These are phyloP conservation scores for Komagataella pseudopastoris DNA, from an alignment of 805 yeast species.

Conservation along the genomic window DNA sequence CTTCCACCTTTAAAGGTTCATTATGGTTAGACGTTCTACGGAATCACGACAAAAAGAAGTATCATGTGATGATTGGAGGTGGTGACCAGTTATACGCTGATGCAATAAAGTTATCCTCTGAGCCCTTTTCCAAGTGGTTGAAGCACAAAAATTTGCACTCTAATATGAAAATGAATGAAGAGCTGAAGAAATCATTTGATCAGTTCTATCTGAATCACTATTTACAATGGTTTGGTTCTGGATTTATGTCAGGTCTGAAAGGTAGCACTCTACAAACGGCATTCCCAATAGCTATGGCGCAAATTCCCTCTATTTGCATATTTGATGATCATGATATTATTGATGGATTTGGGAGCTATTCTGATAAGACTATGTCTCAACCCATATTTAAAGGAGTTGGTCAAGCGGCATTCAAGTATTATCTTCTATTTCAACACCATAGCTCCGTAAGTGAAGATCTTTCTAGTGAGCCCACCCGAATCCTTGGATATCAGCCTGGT, in stretches of 20 bases:
- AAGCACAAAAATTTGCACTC: constrained; percentile 34
- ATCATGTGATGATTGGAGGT: constrained; percentile 95
- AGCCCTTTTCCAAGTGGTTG: constrained; percentile 50
- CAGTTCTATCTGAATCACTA: constrained; percentile 63
- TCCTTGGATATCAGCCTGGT: constrained; percentile 42
- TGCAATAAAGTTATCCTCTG: constrained; percentile 48
- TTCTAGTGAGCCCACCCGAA: constrained; percentile 43
- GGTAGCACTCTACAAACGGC: constrained; percentile 56
- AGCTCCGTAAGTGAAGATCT: constrained; percentile 31
- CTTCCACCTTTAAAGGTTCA: constrained; percentile 54
- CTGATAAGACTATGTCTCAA: constrained; percentile 58
- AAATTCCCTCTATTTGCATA: constrained; percentile 76
- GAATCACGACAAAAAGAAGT: constrained; percentile 44
- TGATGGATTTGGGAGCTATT: constrained; percentile 91
- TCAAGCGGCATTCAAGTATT: constrained; percentile 66
- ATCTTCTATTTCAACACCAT: constrained; percentile 88
- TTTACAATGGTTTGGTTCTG: constrained; percentile 81
- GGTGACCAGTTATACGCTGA: constrained; percentile 95
- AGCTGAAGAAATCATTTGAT: constrained; percentile 40
- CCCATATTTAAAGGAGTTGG: constrained; percentile 66
- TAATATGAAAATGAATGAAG: constrained; percentile 24
- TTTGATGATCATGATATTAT: constrained; percentile 95
- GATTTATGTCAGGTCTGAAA: constrained; percentile 62
- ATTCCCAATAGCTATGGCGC: constrained; percentile 65
- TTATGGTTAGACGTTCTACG: constrained; percentile 78